These are phyloP conservation scores for Gossypium gossypioides DNA, from an alignment of 441 rosid genomes.

Conservation along the genomic window DNA sequence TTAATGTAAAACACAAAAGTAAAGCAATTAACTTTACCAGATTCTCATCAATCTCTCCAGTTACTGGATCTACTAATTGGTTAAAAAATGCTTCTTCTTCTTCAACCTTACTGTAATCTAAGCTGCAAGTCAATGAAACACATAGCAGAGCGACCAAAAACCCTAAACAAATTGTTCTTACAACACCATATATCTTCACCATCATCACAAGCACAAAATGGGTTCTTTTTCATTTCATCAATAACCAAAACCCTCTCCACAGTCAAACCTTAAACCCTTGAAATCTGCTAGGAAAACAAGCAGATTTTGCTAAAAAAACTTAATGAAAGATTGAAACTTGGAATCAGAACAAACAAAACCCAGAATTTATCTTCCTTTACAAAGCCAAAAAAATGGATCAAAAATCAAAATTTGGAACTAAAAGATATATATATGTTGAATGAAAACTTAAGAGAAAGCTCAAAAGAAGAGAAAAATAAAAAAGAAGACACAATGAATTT, in stretches of 20 bases:
- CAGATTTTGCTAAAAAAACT: background rate
- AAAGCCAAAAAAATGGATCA: constrained; percentile 15
- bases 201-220: constrained; percentile 20
- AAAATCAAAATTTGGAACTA: background rate
- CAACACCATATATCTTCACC: constrained; percentile 31
- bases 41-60: constrained; percentile 37
- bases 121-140: constrained; percentile 33
- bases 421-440: background rate
- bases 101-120: constrained; percentile 22
- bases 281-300: constrained; percentile 8
- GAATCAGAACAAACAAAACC: constrained; percentile 24
- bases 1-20: background rate
- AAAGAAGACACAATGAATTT: constrained; percentile 10
- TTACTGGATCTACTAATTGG: constrained; percentile 36
- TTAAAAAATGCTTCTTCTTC: constrained; percentile 39
- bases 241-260: constrained; percentile 22
- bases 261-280: constrained; percentile 8
- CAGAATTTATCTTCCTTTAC: constrained; percentile 21
- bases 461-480: background rate
- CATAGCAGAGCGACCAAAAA: constrained; percentile 47
- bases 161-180: constrained; percentile 24
- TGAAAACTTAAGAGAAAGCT: constrained; percentile 2
- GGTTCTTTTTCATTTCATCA: constrained; percentile 47
- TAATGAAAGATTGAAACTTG: constrained; percentile 26
- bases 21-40: constrained; percentile 33